A percentile compares a stretch with the other conserved stretches of the same genome.
Evolutionary conservation across 2,329 filamentous ascomycete genomes (phyloP).

Genomic region (Emmonsiellopsis sp.): DNA sequence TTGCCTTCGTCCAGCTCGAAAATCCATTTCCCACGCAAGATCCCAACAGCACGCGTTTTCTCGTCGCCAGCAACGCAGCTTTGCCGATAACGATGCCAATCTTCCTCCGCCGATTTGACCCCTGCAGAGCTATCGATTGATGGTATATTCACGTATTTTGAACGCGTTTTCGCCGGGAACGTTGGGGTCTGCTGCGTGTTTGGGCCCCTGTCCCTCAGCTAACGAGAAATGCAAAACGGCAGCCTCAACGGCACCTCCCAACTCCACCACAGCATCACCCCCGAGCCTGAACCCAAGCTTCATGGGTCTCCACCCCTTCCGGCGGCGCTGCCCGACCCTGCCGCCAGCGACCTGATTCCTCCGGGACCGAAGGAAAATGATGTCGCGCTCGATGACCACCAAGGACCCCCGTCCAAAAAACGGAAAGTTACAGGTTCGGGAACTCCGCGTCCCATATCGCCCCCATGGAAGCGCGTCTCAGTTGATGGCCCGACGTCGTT

Average conservation of each 20-base stretch:
- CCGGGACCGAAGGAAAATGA: slow-evolving; percentile 22
- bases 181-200: slow-evolving; percentile 33
- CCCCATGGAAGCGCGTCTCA: slow-evolving; percentile 83
- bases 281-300: slow-evolving; percentile 18
- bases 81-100: slow-evolving; percentile 38
- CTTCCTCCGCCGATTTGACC: slow-evolving; percentile 25
- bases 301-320: slow-evolving; percentile 14
- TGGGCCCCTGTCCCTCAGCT: slow-evolving; percentile 33
- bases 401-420: slow-evolving; percentile 37
- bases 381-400: slow-evolving; percentile 19
- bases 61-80: slow-evolving; percentile 29
- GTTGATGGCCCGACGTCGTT: slow-evolving; percentile 85
- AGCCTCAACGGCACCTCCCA: slow-evolving; percentile 31
- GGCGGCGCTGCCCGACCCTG: slow-evolving; percentile 17
- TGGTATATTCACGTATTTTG: slow-evolving; percentile 26
- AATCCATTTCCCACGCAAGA: slow-evolving; percentile 34
- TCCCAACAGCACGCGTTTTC: slow-evolving; percentile 23
- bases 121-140: slow-evolving; percentile 30
- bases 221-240: slow-evolving; percentile 41
- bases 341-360: slow-evolving; percentile 17
- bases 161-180: slow-evolving; percentile 35
- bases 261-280: slow-evolving; percentile 28
- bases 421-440: slow-evolving; percentile 33
- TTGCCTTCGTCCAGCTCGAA: slow-evolving; percentile 16
- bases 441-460: slow-evolving; percentile 50